Percentiles rank a stretch among this genome's conserved stretches.
Conservation (phyloP, 495 filamentous ascomycete genomes). For the Penicillium odoratum region DNA sequence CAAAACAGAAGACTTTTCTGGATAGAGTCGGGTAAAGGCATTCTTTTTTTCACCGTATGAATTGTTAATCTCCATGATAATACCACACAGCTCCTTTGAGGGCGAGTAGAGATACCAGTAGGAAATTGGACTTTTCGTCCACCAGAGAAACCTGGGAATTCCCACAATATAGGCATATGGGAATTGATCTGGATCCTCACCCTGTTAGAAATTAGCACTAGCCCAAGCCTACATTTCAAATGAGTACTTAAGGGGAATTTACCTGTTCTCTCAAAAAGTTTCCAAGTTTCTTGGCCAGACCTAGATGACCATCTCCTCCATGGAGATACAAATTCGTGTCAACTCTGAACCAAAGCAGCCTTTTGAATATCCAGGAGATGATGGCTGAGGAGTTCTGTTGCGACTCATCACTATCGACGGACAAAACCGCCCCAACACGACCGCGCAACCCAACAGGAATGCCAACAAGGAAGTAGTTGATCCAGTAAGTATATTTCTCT, state of each 20-base stretch:
- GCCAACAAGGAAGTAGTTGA: conserved; percentile 20
- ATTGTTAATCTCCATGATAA: conserved; percentile 78
- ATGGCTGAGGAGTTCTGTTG: neutral
- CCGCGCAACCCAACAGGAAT: conserved; percentile 24
- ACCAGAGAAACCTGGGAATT: conserved; percentile 68
- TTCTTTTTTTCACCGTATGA: conserved; percentile 69
- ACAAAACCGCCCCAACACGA: conserved; percentile 15
- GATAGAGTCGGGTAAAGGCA: conserved; percentile 16
- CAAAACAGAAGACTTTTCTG: conserved; percentile 3
- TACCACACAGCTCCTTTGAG: conserved; percentile 55
- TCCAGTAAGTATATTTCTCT: conserved; percentile 16
- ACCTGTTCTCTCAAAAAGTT: conserved; percentile 9
- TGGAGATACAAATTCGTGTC: conserved; percentile 18
- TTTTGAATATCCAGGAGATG: neutral
- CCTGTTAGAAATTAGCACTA: conserved; percentile 9
- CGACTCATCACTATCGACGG: conserved; percentile 11
- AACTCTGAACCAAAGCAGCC: conserved; percentile 20
- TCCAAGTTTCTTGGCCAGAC: conserved; percentile 18
- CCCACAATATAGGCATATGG: conserved; percentile 69
- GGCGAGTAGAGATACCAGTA: conserved; percentile 78
- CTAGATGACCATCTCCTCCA: conserved; percentile 14
- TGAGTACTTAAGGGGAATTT: too few species aligned
- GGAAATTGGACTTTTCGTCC: conserved; percentile 75
- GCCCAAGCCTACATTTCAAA: too few species aligned
- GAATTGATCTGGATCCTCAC: conserved; percentile 15